Evolutionary conservation across 108 stramenopile genomes (phyloP).

Genomic region (Cylindrotheca fusiformis): DNA sequence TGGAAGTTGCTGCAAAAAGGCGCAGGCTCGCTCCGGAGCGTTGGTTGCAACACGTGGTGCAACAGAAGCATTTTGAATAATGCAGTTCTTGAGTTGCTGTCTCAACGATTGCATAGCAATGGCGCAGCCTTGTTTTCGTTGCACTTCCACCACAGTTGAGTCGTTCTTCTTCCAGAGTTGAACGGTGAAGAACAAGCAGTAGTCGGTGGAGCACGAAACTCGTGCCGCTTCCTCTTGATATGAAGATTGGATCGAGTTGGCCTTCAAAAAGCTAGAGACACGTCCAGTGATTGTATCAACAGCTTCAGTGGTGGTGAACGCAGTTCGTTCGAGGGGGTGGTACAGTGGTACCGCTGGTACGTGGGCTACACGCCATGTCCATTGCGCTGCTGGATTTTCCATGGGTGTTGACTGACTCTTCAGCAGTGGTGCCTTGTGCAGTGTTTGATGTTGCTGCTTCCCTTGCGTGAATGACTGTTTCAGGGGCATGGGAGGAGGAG

Average conservation of each 20-base stretch:
- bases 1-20: neutral
- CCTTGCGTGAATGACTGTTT: neutral
- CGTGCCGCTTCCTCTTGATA: conserved; percentile 3
- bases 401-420: neutral
- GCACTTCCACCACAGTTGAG: conserved; percentile 10
- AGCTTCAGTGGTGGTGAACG: conserved; percentile 2
- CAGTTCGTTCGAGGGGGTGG: conserved; percentile 19
- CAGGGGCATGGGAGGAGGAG: neutral
- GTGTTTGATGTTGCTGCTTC: too few relatives aligned
- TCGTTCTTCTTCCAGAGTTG: conserved; percentile 11
- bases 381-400: neutral
- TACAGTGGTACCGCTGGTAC: conserved; percentile 8
- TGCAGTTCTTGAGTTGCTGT: conserved; percentile 6
- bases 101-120: conserved; percentile 19
- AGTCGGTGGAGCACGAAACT: conserved; percentile 11
- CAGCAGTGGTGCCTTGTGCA: neutral
- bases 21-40: neutral
- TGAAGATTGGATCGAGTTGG: conserved; percentile 6
- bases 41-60: neutral
- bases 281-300: conserved; percentile 10
- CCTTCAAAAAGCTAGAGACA: conserved; percentile 19
- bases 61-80: neutral
- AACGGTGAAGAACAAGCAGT: conserved; percentile 7
- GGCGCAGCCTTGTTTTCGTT: conserved; percentile 18
- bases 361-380: neutral